Evolutionary conservation across 2,329 filamentous ascomycete species (phyloP).

Genomic region (Pseudogymnoascus pannorum): DNA sequence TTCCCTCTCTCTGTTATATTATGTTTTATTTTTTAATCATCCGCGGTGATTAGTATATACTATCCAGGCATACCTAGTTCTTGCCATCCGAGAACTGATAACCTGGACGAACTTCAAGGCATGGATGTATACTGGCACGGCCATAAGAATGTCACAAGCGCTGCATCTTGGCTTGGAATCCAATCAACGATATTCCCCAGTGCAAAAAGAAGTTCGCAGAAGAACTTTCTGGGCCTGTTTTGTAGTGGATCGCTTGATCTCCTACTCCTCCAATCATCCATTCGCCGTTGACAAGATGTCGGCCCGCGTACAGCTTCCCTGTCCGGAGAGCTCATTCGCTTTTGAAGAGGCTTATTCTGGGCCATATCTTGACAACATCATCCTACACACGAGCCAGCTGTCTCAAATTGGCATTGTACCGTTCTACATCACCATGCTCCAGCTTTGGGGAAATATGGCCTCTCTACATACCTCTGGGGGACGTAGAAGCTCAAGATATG

Average conservation of each 20-base stretch:
- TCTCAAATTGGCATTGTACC: constrained; percentile 8
- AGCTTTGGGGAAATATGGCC: constrained; percentile 10
- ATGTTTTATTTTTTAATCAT: neutral
- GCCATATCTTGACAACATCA: neutral
- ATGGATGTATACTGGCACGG: constrained; percentile 15
- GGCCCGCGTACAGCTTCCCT: constrained; percentile 12
- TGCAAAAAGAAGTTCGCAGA: constrained; percentile 13
- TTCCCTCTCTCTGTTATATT: neutral
- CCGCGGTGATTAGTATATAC: neutral
- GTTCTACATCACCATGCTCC: constrained; percentile 10
- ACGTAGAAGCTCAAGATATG: neutral
- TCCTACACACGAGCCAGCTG: neutral
- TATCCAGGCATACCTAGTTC: constrained; percentile 14
- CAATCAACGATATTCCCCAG: constrained; percentile 11
- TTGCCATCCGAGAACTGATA: constrained; percentile 13
- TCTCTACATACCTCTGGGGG: constrained; percentile 4
- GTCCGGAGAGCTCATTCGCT: constrained; percentile 11
- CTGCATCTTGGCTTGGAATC: constrained; percentile 11
- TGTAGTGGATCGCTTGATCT: constrained; percentile 12
- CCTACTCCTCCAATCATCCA: constrained; percentile 13
- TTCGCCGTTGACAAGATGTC: constrained; percentile 1
- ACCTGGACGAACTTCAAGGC: constrained; percentile 11
- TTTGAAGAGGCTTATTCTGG: constrained; percentile 12
- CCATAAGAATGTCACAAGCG: constrained; percentile 15
- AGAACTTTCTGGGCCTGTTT: constrained; percentile 15